Percentiles rank a stretch among this genome's conserved stretches.
phyloP scores from a whole-genome alignment of 2,329 filamentous ascomycete species.

The Calonectria montana region DNA sequence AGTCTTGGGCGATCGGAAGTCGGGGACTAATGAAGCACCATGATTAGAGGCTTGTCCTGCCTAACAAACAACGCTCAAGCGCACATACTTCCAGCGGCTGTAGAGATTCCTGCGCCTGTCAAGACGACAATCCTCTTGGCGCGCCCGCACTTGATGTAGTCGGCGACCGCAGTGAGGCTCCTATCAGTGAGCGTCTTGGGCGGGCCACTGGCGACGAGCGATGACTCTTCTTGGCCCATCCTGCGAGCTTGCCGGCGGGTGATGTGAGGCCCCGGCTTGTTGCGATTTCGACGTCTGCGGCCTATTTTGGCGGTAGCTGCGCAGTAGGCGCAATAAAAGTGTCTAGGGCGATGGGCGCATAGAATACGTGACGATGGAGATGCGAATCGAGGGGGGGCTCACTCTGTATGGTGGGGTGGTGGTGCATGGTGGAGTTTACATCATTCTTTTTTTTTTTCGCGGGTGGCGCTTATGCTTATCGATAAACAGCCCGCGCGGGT shows the following conservation, averaged over 20 bases:
- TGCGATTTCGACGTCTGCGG: constrained; percentile 50
- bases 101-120: constrained; percentile 91
- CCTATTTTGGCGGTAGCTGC: constrained; percentile 50
- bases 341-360: constrained; percentile 25
- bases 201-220: constrained; percentile 71
- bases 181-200: constrained; percentile 76
- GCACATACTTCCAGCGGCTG: constrained; percentile 69
- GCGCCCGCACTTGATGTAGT: constrained; percentile 78
- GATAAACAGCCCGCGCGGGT: constrained; percentile 33
- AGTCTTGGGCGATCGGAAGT: constrained; percentile 93
- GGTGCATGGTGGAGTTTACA: constrained; percentile 33
- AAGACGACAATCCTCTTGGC: constrained; percentile 83
- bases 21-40: constrained; percentile 73
- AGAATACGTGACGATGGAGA: not conserved
- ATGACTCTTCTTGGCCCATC: constrained; percentile 91
- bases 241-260: constrained; percentile 55
- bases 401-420: constrained; percentile 33
- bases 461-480: constrained; percentile 36
- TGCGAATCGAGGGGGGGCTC: constrained; percentile 19
- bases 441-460: constrained; percentile 38
- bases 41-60: not conserved
- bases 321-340: not conserved
- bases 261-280: constrained; percentile 48
- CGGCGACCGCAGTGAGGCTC: constrained; percentile 79
- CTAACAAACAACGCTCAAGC: not conserved